Evolutionary conservation across 2,329 filamentous ascomycete genomes (phyloP).

Genomic region (Fonsecaea pedrosoi): DNA sequence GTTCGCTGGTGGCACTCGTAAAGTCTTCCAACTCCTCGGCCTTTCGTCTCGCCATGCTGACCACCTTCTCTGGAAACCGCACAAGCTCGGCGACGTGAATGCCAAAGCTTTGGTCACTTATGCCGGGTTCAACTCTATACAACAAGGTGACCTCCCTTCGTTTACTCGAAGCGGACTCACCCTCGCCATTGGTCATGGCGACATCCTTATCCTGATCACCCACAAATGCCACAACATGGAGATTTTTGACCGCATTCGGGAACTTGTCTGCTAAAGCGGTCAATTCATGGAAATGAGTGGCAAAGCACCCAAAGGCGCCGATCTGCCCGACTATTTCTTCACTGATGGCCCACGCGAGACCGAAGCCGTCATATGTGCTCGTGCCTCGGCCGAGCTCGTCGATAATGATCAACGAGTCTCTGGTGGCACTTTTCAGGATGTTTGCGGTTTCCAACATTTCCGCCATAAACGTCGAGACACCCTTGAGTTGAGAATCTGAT

Average conservation of each 20-base stretch:
- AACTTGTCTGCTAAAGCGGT: conserved; percentile 88
- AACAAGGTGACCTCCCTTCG: conserved; percentile 87
- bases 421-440: conserved; percentile 94
- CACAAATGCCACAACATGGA: conserved; percentile 97
- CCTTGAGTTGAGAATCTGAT: conserved; percentile 95
- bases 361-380: conserved; percentile 97
- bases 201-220: conserved; percentile 49
- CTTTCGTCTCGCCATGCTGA: conserved; percentile 99
- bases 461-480: conserved; percentile 98
- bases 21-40: conserved; percentile 98
- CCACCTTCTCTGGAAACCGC: conserved; percentile 93
- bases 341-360: conserved; percentile 98
- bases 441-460: conserved; percentile 99
- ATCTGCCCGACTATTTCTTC: conserved; percentile 98
- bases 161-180: conserved; percentile 56
- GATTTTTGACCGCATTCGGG: conserved; percentile 79
- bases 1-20: conserved; percentile 68
- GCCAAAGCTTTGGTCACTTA: conserved; percentile 97
- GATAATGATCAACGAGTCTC: conserved; percentile 96
- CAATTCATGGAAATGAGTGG: conserved; percentile 97
- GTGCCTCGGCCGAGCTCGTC: conserved; percentile 96
- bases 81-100: conserved; percentile 98
- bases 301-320: conserved; percentile 90
- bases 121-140: conserved; percentile 94
- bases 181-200: conserved; percentile 41